Conservation (phyloP, 345 rosid species). For the Arabidopsis arenosa region DNA sequence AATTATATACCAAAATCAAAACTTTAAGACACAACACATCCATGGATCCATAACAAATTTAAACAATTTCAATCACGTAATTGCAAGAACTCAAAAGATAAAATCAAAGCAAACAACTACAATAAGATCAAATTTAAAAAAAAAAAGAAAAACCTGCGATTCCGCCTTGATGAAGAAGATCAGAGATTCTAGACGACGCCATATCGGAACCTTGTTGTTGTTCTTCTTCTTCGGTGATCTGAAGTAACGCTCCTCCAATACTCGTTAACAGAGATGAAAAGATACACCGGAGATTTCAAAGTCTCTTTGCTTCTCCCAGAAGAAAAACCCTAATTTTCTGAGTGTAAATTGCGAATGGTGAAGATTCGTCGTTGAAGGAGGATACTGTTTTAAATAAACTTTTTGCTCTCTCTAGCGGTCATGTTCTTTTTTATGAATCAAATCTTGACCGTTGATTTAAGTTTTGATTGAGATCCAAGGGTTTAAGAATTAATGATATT, state of each 20-base stretch:
- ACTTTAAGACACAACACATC: neutral
- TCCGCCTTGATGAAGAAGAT: too few species aligned
- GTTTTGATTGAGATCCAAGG: conserved; percentile 5
- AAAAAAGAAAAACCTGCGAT: conserved; percentile 44
- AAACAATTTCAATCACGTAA: neutral
- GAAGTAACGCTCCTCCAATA: too few species aligned
- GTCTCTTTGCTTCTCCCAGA: too few species aligned
- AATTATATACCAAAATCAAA: too few species aligned
- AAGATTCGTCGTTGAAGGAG: neutral
- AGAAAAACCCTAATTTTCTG: too few species aligned
- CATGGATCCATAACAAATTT: neutral
- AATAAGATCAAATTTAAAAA: neutral
- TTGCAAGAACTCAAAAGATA: too few species aligned
- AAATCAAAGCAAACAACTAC: neutral
- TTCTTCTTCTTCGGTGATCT: conserved; percentile 42
- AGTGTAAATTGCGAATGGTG: conserved; percentile 29
- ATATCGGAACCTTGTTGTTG: conserved; percentile 38
- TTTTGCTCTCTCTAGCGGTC: conserved; percentile 25
- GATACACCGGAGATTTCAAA: conserved; percentile 56
- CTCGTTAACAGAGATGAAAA: conserved; percentile 62
- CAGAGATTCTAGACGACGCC: conserved; percentile 53
- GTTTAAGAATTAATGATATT: neutral
- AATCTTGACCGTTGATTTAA: neutral
- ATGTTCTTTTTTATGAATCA: neutral
- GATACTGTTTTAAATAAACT: neutral